Conservation (phyloP, 352 stramenopile species). For the Globisporangium perplexum region DNA sequence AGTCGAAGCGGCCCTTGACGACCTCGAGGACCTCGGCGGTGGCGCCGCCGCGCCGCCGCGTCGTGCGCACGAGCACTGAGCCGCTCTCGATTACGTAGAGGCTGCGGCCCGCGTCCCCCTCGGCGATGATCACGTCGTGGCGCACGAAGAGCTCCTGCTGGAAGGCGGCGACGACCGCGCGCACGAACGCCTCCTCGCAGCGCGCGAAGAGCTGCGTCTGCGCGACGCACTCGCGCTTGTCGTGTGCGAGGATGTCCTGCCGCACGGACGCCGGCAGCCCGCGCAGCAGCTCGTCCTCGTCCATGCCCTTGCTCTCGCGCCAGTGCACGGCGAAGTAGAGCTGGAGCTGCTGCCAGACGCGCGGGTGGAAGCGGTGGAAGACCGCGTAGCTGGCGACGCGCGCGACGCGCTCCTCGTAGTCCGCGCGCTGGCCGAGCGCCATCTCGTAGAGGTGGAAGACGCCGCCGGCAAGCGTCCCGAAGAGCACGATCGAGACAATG, state of each 20-base stretch:
- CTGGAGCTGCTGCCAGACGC: conserved; percentile 40
- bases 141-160: conserved; percentile 69
- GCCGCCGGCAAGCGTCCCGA: conserved; percentile 35
- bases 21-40: conserved; percentile 18
- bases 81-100: conserved; percentile 70
- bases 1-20: conserved; percentile 36
- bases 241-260: conserved; percentile 30
- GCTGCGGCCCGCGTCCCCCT: conserved; percentile 48
- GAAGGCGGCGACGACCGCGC: conserved; percentile 53
- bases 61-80: conserved; percentile 24
- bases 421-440: conserved; percentile 32
- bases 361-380: conserved; percentile 33
- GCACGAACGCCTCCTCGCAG: conserved; percentile 54
- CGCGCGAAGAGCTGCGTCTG: conserved; percentile 55
- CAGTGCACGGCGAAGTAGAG: conserved; percentile 40
- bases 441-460: conserved; percentile 47
- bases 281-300: conserved; percentile 34
- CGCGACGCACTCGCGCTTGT: conserved; percentile 39
- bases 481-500: conserved; percentile 31
- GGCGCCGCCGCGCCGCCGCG: no score
- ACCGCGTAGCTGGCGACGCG: conserved; percentile 35
- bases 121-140: conserved; percentile 70
- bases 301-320: conserved; percentile 42
- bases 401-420: conserved; percentile 41
- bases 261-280: conserved; percentile 24